A percentile compares a stretch with the other conserved stretches of the same genome.
phyloP scores from a whole-genome alignment of 805 yeast genomes.

The Pichia eremophila region DNA sequence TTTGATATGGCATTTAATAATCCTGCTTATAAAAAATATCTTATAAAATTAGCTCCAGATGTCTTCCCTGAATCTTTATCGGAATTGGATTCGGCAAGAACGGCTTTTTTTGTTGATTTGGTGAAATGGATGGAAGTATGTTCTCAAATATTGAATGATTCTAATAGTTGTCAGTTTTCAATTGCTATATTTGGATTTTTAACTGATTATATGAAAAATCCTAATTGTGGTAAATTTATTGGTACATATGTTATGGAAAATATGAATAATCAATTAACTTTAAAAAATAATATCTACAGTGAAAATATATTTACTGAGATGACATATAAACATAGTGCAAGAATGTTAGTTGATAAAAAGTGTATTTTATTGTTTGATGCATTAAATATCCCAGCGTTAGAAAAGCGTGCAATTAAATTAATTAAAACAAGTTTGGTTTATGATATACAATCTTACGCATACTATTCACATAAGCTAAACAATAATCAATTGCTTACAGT shows the following conservation, averaged over 20 bases:
- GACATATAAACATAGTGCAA: slow-evolving; percentile 35
- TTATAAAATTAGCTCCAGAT: slow-evolving; percentile 19
- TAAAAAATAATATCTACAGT: slow-evolving; percentile 13
- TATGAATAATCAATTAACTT: slow-evolving; percentile 14
- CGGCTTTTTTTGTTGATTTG: slow-evolving; percentile 32
- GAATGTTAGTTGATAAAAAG: slow-evolving; percentile 39
- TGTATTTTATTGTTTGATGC: slow-evolving; percentile 26
- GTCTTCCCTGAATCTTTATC: neutral
- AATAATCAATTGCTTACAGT: slow-evolving; percentile 12
- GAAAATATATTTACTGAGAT: slow-evolving; percentile 23
- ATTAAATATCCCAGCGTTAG: slow-evolving; percentile 5
- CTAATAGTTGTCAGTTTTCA: slow-evolving; percentile 45
- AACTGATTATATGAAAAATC: slow-evolving; percentile 24
- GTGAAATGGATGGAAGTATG: slow-evolving; percentile 48
- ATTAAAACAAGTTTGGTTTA: slow-evolving; percentile 14
- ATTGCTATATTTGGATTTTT: slow-evolving; percentile 43
- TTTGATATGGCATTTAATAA: slow-evolving; percentile 53
- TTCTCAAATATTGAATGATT: slow-evolving; percentile 29
- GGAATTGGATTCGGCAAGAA: slow-evolving; percentile 9
- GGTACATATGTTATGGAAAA: slow-evolving; percentile 19
- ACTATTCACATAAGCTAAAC: slow-evolving; percentile 14
- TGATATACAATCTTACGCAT: slow-evolving; percentile 20
- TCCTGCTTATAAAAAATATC: slow-evolving; percentile 34
- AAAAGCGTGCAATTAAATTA: slow-evolving; percentile 13
- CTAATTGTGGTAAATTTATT: slow-evolving; percentile 18